Base-by-base conservation (phyloP, 2,329 filamentous ascomycete species). In the Claviceps paspali region DNA sequence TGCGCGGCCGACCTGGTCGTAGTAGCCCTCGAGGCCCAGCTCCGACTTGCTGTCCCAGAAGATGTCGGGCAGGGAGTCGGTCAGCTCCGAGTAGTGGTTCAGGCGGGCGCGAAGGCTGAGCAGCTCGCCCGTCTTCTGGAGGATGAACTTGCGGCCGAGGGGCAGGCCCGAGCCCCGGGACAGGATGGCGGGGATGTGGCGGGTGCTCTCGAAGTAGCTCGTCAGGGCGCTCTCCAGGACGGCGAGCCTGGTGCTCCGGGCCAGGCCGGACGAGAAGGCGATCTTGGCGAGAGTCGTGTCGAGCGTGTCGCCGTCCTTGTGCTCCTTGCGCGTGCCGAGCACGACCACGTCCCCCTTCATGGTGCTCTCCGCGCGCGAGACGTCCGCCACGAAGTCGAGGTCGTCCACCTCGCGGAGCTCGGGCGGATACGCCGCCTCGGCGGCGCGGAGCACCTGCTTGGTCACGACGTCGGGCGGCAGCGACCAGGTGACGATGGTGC, bases 81-180 rank as follows among this genome's bases (percentile, higher is more conserved):
- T 96, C 24, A 98, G 73, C 58, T 96, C 91, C 1, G 85, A 93
- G 63, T 96, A 96, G 48, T 96, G 80, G 53, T 98, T 98, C 34
- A 98, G 69, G 51, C 94, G 86, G 1, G 88, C 88, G 33, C 91
- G 79, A 36, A 96, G 76, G 50, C 79, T 81, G 14, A 96, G 72
- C 6, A 98, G 69, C 57, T 96, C 85, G 42, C 91, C 91, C 0
- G 91, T 96, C 60, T 95, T 94, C 47, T 83, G 79, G 19, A 96
- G 67, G 52, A 96, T 88, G 56, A 93, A 88, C 38, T 71, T 69
- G 36, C 86, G 46, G 67, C 73, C 49, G 27, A 63, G 54, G 8
- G 52, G 61, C 35, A 59, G 53, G 36, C 55, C 56, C 29, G 55
- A 55, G 38, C 77, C 79, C 45, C 70, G 68, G 2, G 83, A 81